Base-by-base conservation (phyloP, 371 early-diverging fungal species). In the Chytridiales sp. region DNA sequence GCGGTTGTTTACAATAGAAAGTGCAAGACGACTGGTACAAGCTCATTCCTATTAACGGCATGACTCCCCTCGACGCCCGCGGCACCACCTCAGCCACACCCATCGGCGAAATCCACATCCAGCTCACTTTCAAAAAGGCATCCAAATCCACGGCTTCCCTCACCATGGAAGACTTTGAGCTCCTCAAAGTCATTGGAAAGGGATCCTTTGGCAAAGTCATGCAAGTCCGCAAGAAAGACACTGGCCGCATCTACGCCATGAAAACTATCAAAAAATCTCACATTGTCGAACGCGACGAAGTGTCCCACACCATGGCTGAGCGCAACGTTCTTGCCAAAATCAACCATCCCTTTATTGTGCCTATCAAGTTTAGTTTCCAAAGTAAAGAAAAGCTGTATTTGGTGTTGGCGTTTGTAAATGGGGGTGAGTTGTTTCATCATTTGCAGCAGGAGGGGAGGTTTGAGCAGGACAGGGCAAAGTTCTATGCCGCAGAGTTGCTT, bases 401-500 rank as follows among this genome's bases (percentile, higher is more conserved):
- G 70, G 91, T 97, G 30, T 79, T 99, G 73, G 95, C 96, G 60
- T 99, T 94, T 82, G 94, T 95, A 35, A 87, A 89, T 17, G 99
- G 99, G 47, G 99, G 99, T n/a, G 99, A 99, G 80, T 74, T 99
- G 53, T 98, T 99, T 69, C 87, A 87, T 56, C 96, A 95, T 71
- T 80, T 99, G 76, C 88, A 86, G 47, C 70, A 72, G 39, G 74
- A 82, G 56, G 76, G 76, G 9, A 82, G 85, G 80, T 91, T 94
- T 67, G 68, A 78, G 1, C 88, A 89, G 70, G 77, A 85, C 19
- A 78, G 85, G 36, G 87, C 93, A 17, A 82, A 81, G 62, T 87
- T 93, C 67, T 93, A 93, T 74, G 83, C 91, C 8, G 90, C 90
- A 35, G 93, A 95, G 76, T 72, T 97, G 4, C 77, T 93, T 8